Base-by-base conservation (phyloP, 148 eudicot species). In the Arbutus unedo region DNA sequence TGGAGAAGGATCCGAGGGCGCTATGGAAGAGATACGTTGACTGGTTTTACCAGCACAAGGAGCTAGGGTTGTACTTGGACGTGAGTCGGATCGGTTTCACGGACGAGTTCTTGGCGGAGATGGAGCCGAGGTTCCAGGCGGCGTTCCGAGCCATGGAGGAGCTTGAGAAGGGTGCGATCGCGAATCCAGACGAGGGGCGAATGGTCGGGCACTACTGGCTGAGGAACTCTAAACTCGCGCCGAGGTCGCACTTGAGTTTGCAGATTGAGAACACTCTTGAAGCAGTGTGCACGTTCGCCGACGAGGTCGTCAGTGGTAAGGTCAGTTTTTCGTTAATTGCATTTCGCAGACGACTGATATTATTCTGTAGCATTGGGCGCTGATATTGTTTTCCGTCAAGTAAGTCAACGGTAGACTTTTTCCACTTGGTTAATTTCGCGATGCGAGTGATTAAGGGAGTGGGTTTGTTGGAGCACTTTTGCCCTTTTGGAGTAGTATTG, bases 181-280 rank as follows among this genome's bases (percentile, higher is more conserved):
- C 99, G 45, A 96, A 96, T 76, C 98, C 98, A 0, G 99, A 96
- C 81, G 99, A 96, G 78, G 91, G 98, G 8, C 82, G 99, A 47
- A 96, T 96, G 99, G 99, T 96, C 9, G 99, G 99, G 7, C 99
- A 96, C 84, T 96, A 96, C 68, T 96, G 99, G 99, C 79, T 96
- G 62, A 89, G 99, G 81, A 90, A 89, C 19, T 87, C 97, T 0
- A 74, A 76, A 19, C 93, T 93, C 23, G 93, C 98, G 41, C 99
- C 99, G 0, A 96, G 89, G 1, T 47, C 89, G 9, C 85, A 90
- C 57, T 75, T 96, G 77, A 90, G 83, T 84, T 53, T 25, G 76
- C 97, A 96, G 91, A 96, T 96, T 88, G 97, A 93, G 83, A 83
- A 70, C 31, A 85, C 99, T 4, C 91, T 94, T 68, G 94, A 90